These are phyloP conservation scores for Pestalotiopsis sp. DNA, from an alignment of 2,329 filamentous ascomycete genomes.

Conservation along the genomic window DNA sequence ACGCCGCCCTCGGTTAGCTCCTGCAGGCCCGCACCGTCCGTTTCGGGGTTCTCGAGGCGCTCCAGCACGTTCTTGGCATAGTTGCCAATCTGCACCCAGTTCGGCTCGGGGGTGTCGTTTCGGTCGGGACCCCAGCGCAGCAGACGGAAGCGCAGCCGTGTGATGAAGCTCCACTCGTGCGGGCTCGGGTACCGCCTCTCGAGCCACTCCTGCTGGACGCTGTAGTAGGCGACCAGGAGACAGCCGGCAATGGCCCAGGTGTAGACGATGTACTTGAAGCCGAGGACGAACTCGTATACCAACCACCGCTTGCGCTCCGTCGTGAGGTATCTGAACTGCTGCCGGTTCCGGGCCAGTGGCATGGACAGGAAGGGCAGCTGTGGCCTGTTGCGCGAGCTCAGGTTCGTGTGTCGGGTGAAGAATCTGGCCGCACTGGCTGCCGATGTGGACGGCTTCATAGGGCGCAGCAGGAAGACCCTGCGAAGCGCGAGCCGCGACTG, in stretches of 20 bases:
- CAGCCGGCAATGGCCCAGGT: slow-evolving; percentile 67
- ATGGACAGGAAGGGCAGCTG: slow-evolving; percentile 56
- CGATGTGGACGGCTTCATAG: slow-evolving; percentile 11
- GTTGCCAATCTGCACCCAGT: slow-evolving; percentile 70
- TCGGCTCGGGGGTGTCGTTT: slow-evolving; percentile 54
- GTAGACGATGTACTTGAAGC: slow-evolving; percentile 67
- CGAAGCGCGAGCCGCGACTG: slow-evolving; percentile 21
- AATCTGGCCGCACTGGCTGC: slow-evolving; percentile 30
- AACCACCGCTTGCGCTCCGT: slow-evolving; percentile 75
- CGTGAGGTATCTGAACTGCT: slow-evolving; percentile 73
- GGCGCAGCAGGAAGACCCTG: slow-evolving; percentile 20
- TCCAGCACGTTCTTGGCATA: slow-evolving; percentile 62
- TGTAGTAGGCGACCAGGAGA: slow-evolving; percentile 62
- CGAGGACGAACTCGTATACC: slow-evolving; percentile 70
- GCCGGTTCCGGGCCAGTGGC: slow-evolving; percentile 40
- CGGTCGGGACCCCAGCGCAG: slow-evolving; percentile 63
- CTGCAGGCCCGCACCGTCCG: slow-evolving; percentile 68
- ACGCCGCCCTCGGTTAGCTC: slow-evolving; percentile 59
- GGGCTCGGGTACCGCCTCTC: slow-evolving; percentile 82
- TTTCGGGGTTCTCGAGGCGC: slow-evolving; percentile 68
- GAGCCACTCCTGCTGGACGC: slow-evolving; percentile 71
- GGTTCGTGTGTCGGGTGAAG: slow-evolving; percentile 63
- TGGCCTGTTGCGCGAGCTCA: slow-evolving; percentile 39
- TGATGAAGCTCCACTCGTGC: slow-evolving; percentile 76
- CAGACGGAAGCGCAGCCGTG: slow-evolving; percentile 68